phyloP scores from a whole-genome alignment of 768 basidiomycete species.

The Exsudoporus frostii region DNA sequence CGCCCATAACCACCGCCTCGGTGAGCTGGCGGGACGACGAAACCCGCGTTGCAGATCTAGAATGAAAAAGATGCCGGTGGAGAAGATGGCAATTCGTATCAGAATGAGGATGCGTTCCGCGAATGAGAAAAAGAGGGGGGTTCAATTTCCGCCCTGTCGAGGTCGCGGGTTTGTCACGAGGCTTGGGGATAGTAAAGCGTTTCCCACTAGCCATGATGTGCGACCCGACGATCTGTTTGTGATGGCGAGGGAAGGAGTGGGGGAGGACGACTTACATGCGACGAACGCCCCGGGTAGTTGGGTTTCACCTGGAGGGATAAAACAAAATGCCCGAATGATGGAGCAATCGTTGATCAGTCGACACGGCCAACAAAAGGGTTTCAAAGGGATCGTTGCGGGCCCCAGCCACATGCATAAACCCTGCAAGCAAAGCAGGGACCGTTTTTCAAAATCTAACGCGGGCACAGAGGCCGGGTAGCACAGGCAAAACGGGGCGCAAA shows the following conservation, averaged over 20 bases:
- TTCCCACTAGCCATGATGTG: not conserved
- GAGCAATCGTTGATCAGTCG: not conserved
- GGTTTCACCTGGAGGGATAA: conserved; percentile 57
- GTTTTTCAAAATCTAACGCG: too few species aligned
- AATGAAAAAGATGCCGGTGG: not conserved
- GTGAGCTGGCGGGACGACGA: conserved; percentile 65
- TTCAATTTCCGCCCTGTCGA: conserved; percentile 6
- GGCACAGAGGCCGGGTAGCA: too few species aligned
- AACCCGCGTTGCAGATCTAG: conserved; percentile 88
- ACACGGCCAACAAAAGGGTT: not conserved
- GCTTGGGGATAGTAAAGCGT: not conserved
- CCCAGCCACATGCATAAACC: not conserved
- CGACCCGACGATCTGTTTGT: not conserved
- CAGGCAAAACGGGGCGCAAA: not conserved
- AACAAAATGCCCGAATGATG: not conserved
- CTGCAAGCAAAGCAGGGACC: not conserved
- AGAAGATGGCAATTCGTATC: not conserved
- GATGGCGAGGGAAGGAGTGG: not conserved
- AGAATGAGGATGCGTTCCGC: not conserved
- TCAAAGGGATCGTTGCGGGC: not conserved
- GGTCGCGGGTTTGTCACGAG: not conserved
- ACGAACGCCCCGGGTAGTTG: conserved; percentile 87
- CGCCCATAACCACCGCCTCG: conserved; percentile 67
- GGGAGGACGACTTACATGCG: conserved; percentile 62
- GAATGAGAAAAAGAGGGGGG: not conserved